phyloP scores from a whole-genome alignment of 2,329 filamentous ascomycete genomes.

The Beauveria sp. region DNA sequence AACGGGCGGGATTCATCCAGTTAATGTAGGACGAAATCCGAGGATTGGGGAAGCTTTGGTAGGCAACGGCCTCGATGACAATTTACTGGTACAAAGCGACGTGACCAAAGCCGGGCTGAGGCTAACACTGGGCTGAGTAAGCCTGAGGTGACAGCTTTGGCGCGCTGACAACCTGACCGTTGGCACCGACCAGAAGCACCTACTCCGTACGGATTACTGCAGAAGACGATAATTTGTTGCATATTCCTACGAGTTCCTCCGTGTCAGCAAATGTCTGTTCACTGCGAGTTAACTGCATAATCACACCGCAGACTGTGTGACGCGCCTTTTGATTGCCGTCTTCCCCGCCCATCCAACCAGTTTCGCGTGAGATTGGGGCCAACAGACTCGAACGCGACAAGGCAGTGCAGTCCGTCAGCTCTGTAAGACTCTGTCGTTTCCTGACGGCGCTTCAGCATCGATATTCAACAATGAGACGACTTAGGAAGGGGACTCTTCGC shows the following conservation, averaged over 20 bases:
- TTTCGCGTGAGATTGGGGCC: not conserved
- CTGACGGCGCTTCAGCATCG: not conserved
- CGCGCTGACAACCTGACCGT: not conserved
- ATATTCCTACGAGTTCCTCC: not conserved
- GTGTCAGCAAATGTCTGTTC: not conserved
- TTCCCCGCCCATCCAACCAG: not conserved
- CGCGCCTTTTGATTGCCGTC: no score
- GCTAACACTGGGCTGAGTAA: constrained; percentile 5
- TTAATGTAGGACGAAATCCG: constrained; percentile 12
- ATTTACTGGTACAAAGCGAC: not conserved
- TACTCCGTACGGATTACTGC: no score
- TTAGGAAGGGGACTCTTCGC: not conserved
- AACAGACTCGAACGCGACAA: not conserved
- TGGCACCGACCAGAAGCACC: not conserved
- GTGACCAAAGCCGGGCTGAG: constrained; percentile 8
- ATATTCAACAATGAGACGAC: not conserved
- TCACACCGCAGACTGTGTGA: not conserved
- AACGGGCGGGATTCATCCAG: constrained; percentile 12
- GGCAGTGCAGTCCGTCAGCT: not conserved
- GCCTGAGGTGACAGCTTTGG: not conserved
- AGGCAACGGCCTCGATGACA: not conserved
- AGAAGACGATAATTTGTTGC: not conserved
- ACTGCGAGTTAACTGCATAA: not conserved
- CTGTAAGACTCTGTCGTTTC: not conserved
- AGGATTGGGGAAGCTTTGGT: not conserved